Conservation (phyloP, 805 yeast species). For the Candida anglica region DNA sequence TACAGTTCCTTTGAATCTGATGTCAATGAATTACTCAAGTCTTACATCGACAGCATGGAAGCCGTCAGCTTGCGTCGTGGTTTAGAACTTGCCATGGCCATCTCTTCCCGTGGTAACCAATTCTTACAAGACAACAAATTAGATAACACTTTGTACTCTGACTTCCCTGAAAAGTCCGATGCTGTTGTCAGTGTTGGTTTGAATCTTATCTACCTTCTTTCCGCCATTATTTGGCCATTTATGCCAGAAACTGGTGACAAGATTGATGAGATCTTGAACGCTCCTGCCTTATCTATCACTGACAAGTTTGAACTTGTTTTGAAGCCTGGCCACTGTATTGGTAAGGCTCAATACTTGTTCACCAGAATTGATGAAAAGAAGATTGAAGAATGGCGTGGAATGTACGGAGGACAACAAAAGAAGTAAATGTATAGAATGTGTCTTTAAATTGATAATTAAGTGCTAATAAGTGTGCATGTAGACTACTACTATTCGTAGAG, state of each 20-base stretch:
- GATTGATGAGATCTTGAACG: conserved; percentile 77
- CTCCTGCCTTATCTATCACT: conserved; percentile 74
- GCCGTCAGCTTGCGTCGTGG: conserved; percentile 81
- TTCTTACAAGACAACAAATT: conserved; percentile 95
- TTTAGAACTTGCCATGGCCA: conserved; percentile 84
- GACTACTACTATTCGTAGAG: no score
- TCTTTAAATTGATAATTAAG: no score
- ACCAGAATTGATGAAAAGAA: conserved; percentile 86
- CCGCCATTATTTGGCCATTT: conserved; percentile 79
- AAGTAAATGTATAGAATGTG: conserved; percentile 10
- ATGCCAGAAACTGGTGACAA: conserved; percentile 79
- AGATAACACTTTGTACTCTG: conserved; percentile 78
- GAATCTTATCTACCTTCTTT: conserved; percentile 81
- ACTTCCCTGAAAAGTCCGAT: conserved; percentile 75
- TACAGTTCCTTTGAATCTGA: conserved; percentile 49
- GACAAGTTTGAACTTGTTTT: conserved; percentile 69
- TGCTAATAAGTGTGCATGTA: no score
- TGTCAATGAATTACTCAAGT: conserved; percentile 54
- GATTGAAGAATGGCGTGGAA: conserved; percentile 79
- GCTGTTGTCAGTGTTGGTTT: conserved; percentile 91
- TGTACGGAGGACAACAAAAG: conserved; percentile 77
- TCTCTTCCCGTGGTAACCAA: conserved; percentile 89
- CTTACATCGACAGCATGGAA: conserved; percentile 73
- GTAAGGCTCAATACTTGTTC: conserved; percentile 88
- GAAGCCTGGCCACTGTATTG: conserved; percentile 79